phyloP scores from a whole-genome alignment of 2,329 filamentous ascomycete species.

The Microdochium paspali region DNA sequence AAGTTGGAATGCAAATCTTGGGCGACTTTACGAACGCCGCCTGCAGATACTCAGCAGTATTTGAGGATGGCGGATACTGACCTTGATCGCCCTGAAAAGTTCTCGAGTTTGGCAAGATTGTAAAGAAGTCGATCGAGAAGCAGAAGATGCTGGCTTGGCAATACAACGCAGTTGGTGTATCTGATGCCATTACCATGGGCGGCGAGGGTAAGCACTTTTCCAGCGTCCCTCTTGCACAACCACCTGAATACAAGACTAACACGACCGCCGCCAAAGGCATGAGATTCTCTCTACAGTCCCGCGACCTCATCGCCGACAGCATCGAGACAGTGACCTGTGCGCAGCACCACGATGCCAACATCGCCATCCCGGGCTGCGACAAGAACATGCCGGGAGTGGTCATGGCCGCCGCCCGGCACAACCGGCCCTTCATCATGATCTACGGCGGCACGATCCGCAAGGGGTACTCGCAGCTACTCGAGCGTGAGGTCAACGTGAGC shows the following conservation, averaged over 20 bases:
- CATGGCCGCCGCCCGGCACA: constrained; percentile 86
- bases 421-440: constrained; percentile 88
- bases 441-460: constrained; percentile 88
- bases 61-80: constrained; percentile 1
- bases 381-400: constrained; percentile 96
- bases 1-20: constrained; percentile 7
- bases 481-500: constrained; percentile 76
- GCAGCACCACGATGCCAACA: constrained; percentile 87
- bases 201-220: constrained; percentile 61
- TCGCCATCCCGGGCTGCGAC: constrained; percentile 88
- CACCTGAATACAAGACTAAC: constrained; percentile 3
- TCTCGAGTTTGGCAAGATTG: constrained; percentile 76
- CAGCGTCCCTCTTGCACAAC: neutral
- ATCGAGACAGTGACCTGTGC: constrained; percentile 90
- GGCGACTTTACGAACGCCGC: too few relatives aligned
- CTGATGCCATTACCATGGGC: constrained; percentile 92
- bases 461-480: constrained; percentile 69
- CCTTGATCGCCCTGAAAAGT: constrained; percentile 41
- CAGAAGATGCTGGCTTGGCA: constrained; percentile 91
- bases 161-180: constrained; percentile 83
- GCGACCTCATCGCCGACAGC: constrained; percentile 88
- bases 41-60: too few relatives aligned
- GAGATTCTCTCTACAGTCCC: constrained; percentile 83
- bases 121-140: constrained; percentile 72
- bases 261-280: constrained; percentile 65